A percentile compares a stretch with the other conserved stretches of the same genome.
These are phyloP conservation scores for Mycena haematopus DNA, from an alignment of 768 basidiomycete genomes.

Conservation along the genomic window DNA sequence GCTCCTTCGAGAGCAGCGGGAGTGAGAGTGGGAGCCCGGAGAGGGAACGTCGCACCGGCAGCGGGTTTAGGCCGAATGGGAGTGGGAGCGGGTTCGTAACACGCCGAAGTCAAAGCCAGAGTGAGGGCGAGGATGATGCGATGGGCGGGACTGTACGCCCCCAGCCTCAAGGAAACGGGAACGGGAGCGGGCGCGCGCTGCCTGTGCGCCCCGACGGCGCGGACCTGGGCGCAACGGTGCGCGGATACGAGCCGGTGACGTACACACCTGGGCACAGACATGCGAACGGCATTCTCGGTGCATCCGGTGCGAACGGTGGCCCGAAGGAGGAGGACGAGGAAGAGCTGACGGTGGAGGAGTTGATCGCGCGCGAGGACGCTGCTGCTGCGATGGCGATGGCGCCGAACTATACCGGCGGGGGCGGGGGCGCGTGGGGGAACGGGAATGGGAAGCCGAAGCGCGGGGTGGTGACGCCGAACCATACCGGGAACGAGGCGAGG, in stretches of 20 bases:
- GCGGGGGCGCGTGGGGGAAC: constrained; percentile 1
- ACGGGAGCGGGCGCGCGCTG: constrained; percentile 3
- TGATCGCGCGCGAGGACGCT: constrained; percentile 17
- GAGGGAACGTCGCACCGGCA: neutral
- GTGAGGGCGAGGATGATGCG: neutral
- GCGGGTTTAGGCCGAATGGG: constrained; percentile 7
- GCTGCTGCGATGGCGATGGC: neutral
- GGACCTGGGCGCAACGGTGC: constrained; percentile 22
- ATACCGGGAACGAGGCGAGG: neutral
- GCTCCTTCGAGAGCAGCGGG: constrained; percentile 30
- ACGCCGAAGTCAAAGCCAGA: neutral
- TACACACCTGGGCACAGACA: neutral
- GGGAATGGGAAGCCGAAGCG: neutral
- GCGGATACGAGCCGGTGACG: neutral
- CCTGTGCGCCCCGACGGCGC: constrained; percentile 18
- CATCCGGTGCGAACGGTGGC: neutral
- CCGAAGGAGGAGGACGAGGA: constrained; percentile 9
- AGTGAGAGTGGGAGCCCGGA: constrained; percentile 28
- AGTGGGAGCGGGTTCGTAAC: constrained; percentile 3
- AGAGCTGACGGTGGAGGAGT: constrained; percentile 29
- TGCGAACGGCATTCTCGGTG: neutral
- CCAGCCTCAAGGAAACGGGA: neutral
- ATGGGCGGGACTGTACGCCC: constrained; percentile 15
- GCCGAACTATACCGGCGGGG: neutral
- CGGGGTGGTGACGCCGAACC: constrained; percentile 1